Evolutionary conservation across 1,139 yeast genomes (phyloP), one percentile per base, ranked within the genome.

Genomic region (Candida sojae): DNA sequence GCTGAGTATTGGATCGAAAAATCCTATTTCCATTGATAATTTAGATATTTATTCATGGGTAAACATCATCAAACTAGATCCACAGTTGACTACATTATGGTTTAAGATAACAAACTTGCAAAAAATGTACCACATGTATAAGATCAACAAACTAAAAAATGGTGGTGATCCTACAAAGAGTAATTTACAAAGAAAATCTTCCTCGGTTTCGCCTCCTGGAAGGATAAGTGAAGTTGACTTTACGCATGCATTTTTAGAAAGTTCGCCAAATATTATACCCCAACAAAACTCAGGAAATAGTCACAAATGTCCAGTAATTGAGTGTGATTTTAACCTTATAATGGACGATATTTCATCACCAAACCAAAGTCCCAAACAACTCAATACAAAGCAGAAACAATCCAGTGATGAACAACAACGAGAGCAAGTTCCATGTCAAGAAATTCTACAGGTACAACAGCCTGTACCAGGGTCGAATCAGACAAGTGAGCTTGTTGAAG

Each of bases 71-170:
- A 66, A 68, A 43, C 48, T 75, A 31, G 80, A 75, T 53, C 77
- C 78, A 0, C 73, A 72, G 42, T 60, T 75, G 32, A 70, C 78
- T 6, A 60, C 67, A 3, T 60, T 75, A 43, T 75, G 80, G 80
- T 64, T 57, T 49, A 71, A 68, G 47, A 73, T 75, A 45, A 69
- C 73, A 35, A 68, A 65, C 47, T 59, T 75, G 52, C 80, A 75
- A 54, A 71, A 72, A 48, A 61, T 71, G 12, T 75, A 75, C 56
- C 74, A 70, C 49, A 53, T 64, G 48, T 74, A 70, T 57, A 73
- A 73, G 48, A 62, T 65, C 57, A 64, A 62, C 47, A 52, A 59
- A 45, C 31, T 53, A 5, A 50, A 51, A 41, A 44, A 45, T 31
- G 29, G 37, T 12, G 36, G 34, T 32, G 2, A 36, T 10, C 39